Evolutionary conservation across 352 stramenopile species (phyloP), one percentile per base, ranked within the genome.

Genomic region (Hyaloperonospora arabidopsidis): DNA sequence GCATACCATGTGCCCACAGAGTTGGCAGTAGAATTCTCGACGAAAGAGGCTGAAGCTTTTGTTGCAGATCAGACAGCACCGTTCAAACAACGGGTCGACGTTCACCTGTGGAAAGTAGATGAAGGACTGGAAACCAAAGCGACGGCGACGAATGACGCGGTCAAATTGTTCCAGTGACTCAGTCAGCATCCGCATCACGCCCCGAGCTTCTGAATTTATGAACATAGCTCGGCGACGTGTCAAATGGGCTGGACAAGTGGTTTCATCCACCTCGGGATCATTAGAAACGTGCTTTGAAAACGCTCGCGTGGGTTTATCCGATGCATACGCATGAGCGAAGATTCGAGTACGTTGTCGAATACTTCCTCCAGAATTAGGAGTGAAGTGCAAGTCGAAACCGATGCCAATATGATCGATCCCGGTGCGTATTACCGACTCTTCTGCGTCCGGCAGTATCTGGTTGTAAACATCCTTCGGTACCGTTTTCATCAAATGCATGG

Each of bases 111-210:
- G 70, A 22, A 83, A 83, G 62, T 80, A 81, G 25, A 86, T 60
- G 53, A 86, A 87, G 11, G 68, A 66, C 67, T 87, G 77, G 52
- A 86, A 84, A 5, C 77, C 77, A 49, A 87, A 79, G 18, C 77
- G 70, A 5, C 74, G 70, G 25, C 76, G 74, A 6, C 77, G 77
- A 56, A 84, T 76, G 19, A 87, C 67, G 2, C 65, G 65, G 45
- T 86, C 74, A 15, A 83, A 74, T 48, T 83, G 53, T 34, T 49
- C 44, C 29, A 87, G 56, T 28, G 70, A 84, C 54, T 79, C 66
- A 25, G 71, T 73, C 7, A 86, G 57, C 23, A 72, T 25, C 15
- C 66, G 50, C 63, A 86, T 57, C 11, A 84, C 65, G 40, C 70
- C 53, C 18, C 49, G 46, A 2, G 77, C 63, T 48, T 84, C 77